These are phyloP conservation scores for Crithidia sp. DNA, from an alignment of 208 protist genomes.

Conservation along the genomic window DNA sequence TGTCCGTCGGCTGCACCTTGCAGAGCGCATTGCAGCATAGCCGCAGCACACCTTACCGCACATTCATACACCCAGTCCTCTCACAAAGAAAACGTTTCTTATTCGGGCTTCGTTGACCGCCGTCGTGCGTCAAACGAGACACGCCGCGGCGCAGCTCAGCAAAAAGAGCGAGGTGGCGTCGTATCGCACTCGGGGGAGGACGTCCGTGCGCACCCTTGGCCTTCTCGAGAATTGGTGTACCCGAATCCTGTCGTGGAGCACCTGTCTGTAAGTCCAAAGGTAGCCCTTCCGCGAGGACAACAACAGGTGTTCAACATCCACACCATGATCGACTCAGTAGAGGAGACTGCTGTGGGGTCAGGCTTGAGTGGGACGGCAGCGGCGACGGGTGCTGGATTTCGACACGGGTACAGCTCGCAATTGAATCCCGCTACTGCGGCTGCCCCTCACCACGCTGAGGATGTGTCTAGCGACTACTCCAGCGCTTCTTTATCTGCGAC, in stretches of 20 bases:
- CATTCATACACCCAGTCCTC: neutral
- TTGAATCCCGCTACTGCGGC: neutral
- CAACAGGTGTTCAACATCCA: conserved; percentile 1
- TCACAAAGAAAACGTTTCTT: neutral
- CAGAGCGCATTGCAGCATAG: neutral
- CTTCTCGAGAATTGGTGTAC: conserved; percentile 5
- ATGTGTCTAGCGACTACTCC: neutral
- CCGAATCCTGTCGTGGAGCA: neutral
- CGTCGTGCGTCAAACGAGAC: neutral
- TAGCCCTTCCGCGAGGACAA: neutral
- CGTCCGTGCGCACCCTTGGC: neutral
- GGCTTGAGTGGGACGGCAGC: too few relatives aligned
- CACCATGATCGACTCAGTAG: conserved; percentile 11
- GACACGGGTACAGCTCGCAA: neutral
- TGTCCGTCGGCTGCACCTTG: neutral
- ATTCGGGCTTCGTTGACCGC: neutral
- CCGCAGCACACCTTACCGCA: neutral
- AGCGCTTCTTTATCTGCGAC: neutral
- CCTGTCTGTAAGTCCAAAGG: neutral
- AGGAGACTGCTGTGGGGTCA: conserved; percentile 5
- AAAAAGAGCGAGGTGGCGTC: neutral
- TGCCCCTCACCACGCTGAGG: neutral
- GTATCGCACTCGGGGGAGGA: neutral
- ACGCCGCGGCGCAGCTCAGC: neutral
- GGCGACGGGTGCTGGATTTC: too few relatives aligned